Conservation (phyloP, 1,139 yeast genomes). For the Blastobotrys illinoisensis region DNA sequence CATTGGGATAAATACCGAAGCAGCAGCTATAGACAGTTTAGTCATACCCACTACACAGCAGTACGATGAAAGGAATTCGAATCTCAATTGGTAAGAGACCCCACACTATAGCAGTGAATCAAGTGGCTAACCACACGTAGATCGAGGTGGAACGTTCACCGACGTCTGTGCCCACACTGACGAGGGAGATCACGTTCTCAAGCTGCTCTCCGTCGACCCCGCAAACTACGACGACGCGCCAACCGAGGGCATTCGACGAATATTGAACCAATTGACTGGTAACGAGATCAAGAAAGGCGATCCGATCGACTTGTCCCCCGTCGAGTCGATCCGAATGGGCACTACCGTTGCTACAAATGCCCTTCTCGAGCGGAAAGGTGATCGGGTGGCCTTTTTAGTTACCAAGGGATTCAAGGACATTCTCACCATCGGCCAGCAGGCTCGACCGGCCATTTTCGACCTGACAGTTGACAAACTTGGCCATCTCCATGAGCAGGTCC, state of each 20-base stretch:
- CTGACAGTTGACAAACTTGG: constrained; percentile 53
- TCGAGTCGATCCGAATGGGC: constrained; percentile 65
- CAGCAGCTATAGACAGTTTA: background rate
- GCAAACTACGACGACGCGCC: constrained; percentile 84
- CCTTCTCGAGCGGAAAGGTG: constrained; percentile 62
- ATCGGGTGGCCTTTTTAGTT: constrained; percentile 54
- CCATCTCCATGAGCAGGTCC: constrained; percentile 55
- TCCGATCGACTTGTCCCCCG: constrained; percentile 43
- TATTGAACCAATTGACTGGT: constrained; percentile 55
- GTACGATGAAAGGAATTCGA: constrained; percentile 11
- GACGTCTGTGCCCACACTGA: constrained; percentile 56
- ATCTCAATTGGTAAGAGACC: constrained; percentile 14
- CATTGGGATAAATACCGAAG: background rate
- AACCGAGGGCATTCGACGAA: constrained; percentile 79
- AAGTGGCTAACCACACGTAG: constrained; percentile 17
- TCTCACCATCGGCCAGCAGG: constrained; percentile 63
- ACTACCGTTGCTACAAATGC: constrained; percentile 82
- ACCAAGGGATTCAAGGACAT: constrained; percentile 66
- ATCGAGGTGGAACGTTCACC: constrained; percentile 72
- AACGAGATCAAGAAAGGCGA: constrained; percentile 40
- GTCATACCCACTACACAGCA: background rate
- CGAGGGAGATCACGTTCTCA: constrained; percentile 48
- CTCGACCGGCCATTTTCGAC: constrained; percentile 66
- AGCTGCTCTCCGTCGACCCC: constrained; percentile 82
- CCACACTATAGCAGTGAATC: background rate